Conservation (phyloP, 2,329 filamentous ascomycete species). For the Fusarium keratoplasticum region DNA sequence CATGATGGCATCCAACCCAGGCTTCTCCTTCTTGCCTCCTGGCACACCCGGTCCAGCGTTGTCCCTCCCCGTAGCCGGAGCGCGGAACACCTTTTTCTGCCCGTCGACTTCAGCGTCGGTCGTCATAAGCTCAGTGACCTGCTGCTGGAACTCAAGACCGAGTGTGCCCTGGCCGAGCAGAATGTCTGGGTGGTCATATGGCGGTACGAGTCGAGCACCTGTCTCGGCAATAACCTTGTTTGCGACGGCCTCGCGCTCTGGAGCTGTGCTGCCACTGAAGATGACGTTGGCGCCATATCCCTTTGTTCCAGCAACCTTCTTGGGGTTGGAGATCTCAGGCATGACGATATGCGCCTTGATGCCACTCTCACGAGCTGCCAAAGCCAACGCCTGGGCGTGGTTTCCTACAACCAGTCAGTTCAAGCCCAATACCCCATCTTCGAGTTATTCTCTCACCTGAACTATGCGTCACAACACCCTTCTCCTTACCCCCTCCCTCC, state of each 20-base stretch:
- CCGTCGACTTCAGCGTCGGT: constrained; percentile 34
- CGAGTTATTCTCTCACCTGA: constrained; percentile 69
- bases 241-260: constrained; percentile 84
- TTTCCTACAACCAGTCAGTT: constrained; percentile 72
- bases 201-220: constrained; percentile 83
- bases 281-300: constrained; percentile 82
- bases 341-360: constrained; percentile 92
- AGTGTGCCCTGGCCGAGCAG: constrained; percentile 94
- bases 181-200: constrained; percentile 93
- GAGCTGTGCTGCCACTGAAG: constrained; percentile 83
- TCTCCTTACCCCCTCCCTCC: constrained; percentile 67
- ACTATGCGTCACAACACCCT: constrained; percentile 90
- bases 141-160: constrained; percentile 82
- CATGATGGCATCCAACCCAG: constrained; percentile 76
- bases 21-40: constrained; percentile 33
- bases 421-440: neutral
- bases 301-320: constrained; percentile 86
- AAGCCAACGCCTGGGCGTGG: constrained; percentile 91
- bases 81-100: constrained; percentile 28
- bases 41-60: constrained; percentile 16
- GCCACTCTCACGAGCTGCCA: constrained; percentile 79
- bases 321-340: constrained; percentile 85
- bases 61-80: constrained; percentile 36
- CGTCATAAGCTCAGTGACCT: constrained; percentile 69
- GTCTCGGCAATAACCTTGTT: constrained; percentile 76